These are phyloP conservation scores for Drosera spatulata DNA, from an alignment of 179 eudicot species.

Conservation along the genomic window DNA sequence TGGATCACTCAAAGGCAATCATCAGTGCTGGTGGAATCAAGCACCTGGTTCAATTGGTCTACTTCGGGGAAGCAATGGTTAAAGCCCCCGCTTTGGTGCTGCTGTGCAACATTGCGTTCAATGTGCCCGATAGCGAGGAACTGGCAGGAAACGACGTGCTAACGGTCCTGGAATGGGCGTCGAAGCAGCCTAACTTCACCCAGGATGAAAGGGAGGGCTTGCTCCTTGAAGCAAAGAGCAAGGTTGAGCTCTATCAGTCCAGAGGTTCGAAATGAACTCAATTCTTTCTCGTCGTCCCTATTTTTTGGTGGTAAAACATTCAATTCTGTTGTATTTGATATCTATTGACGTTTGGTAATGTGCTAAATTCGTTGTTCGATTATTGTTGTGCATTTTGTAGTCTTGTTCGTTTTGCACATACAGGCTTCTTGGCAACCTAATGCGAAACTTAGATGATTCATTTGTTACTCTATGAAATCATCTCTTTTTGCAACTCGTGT, in stretches of 20 bases:
- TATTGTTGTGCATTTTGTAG: too few species aligned
- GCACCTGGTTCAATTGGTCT: constrained; percentile 36
- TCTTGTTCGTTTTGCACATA: too few species aligned
- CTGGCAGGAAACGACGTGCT: constrained; percentile 39
- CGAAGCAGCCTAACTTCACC: constrained; percentile 27
- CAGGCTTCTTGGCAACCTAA: too few species aligned
- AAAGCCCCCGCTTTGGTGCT: constrained; percentile 25
- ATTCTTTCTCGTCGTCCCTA: too few species aligned
- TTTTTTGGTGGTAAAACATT: too few species aligned
- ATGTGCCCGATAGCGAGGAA: constrained; percentile 38
- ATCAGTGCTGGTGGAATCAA: constrained; percentile 27
- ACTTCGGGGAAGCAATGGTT: constrained; percentile 37
- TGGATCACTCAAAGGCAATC: constrained; percentile 34
- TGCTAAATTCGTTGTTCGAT: too few species aligned
- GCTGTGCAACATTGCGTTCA: constrained; percentile 27
- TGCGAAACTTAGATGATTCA: too few species aligned
- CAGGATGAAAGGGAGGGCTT: constrained; percentile 23
- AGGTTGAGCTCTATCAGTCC: constrained; percentile 45
- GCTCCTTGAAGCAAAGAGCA: constrained; percentile 29
- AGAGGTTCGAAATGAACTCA: constrained; percentile 29
- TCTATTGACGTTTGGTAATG: too few species aligned
- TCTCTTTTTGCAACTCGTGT: too few species aligned
- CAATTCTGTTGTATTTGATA: too few species aligned
- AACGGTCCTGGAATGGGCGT: constrained; percentile 41
- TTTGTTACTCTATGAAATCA: too few species aligned